phyloP scores from a whole-genome alignment of 129 eudicot genomes.

The Flaveria brownii region DNA sequence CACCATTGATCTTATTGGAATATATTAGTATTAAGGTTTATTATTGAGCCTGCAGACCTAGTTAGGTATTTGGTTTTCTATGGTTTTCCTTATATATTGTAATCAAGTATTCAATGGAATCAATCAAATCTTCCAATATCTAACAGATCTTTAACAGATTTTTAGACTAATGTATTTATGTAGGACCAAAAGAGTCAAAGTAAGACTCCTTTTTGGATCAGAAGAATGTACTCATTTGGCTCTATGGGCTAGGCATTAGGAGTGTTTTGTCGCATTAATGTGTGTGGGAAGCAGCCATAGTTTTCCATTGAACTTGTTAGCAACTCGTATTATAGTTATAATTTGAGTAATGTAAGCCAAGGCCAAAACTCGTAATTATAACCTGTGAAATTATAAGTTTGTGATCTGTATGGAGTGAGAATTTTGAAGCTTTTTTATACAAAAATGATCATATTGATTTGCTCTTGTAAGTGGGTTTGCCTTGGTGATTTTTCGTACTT shows the following conservation, averaged over 20 bases:
- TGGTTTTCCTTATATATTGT: too few relatives aligned
- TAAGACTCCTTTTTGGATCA: background rate
- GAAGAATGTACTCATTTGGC: background rate
- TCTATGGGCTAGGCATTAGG: background rate
- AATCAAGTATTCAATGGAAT: too few relatives aligned
- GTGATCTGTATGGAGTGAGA: background rate
- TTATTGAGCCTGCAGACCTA: too few relatives aligned
- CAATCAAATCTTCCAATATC: too few relatives aligned
- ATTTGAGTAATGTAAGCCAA: constrained; percentile 4
- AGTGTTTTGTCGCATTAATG: background rate
- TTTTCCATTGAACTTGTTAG: background rate
- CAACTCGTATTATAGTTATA: background rate
- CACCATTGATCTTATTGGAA: background rate
- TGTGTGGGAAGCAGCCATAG: background rate
- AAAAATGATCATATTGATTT: constrained; percentile 7
- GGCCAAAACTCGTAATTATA: background rate
- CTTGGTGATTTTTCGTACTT: background rate
- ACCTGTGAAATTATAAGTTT: constrained; percentile 2
- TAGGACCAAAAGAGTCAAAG: constrained; percentile 2
- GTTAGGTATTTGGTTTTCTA: too few relatives aligned
- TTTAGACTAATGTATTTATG: too few relatives aligned
- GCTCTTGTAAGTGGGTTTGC: background rate
- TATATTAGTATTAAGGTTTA: too few relatives aligned
- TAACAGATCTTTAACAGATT: too few relatives aligned
- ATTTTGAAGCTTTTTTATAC: constrained; percentile 3